Evolutionary conservation across 1,139 yeast genomes (phyloP), one percentile per base, ranked within the genome.

Genomic region (Arxiozyma telluris): DNA sequence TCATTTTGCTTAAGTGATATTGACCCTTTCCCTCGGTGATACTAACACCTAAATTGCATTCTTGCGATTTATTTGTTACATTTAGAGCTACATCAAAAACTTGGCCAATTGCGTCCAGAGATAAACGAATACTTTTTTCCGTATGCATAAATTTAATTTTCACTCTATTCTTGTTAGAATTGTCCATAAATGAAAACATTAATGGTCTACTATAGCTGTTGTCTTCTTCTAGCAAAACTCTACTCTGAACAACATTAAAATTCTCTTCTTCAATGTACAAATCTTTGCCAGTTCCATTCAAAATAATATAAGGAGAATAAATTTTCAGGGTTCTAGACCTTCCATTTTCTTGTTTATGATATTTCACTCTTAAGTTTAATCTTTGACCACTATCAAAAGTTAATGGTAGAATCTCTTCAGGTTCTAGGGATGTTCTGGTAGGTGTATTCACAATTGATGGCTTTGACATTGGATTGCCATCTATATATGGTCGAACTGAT

Each of bases 21-120:
- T 81, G 82, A 1, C 98, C 98, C 60, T 81, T 82, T n/a, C 98
- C 98, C 61, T 91, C 98, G 0, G 78, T 71, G 7, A 93, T 79
- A 23, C 81, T 75, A 21, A 91, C 71, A 17, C 97, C 98, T 25
- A 91, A 73, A 65, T 87, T 83, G 59, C 83, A 80, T 63, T 89
- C 96, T 12, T 80, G 69, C 55, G 80, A 85, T 56, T 77, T 79
- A 18, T 81, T 81, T 46, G 76, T 75, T 1, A 84, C 64, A 49
- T 81, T 82, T 47, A 89, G 78, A 9, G 75, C 75, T 1, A 85
- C 78, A 53, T 89, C 95, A 48, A 79, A 77, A 0, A 83, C 75
- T 61, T 89, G 94, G 0, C 98, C 98, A 56, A 93, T 79, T 1
- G 96, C 95, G 66, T 91, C 97, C 64, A 93, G 83, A 68, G 96